Evolutionary conservation across 108 stramenopile species (phyloP).

Genomic region (Licmophora abbreviata): DNA sequence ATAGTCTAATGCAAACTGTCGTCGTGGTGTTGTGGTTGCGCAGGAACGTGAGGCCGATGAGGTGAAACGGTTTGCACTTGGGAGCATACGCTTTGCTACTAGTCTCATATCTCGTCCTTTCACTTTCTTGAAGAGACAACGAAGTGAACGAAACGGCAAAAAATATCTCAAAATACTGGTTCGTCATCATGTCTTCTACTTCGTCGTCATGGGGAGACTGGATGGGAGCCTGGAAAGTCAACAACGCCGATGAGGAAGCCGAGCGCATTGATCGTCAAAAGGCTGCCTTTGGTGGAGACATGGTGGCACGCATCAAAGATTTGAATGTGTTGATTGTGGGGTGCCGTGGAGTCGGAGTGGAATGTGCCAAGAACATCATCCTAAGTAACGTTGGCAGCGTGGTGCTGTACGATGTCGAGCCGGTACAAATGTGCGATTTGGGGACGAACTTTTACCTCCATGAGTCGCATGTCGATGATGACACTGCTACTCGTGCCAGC

Average conservation of each 20-base stretch:
- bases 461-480: slow-evolving; percentile 18
- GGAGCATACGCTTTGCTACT: too few species aligned
- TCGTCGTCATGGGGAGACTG: slow-evolving; percentile 27
- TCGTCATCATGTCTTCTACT: neutral
- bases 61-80: too few species aligned
- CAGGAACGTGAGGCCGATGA: too few species aligned
- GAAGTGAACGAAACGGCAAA: neutral
- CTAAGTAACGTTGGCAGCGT: slow-evolving; percentile 42
- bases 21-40: too few species aligned
- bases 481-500: slow-evolving; percentile 16
- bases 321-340: slow-evolving; percentile 67
- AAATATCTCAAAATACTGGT: neutral
- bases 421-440: neutral
- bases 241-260: slow-evolving; percentile 30
- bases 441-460: slow-evolving; percentile 33
- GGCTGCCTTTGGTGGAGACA: slow-evolving; percentile 41
- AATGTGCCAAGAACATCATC: slow-evolving; percentile 60
- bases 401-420: slow-evolving; percentile 15
- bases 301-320: slow-evolving; percentile 39
- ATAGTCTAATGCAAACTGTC: too few species aligned
- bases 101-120: too few species aligned
- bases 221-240: slow-evolving; percentile 37
- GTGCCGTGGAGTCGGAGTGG: slow-evolving; percentile 56
- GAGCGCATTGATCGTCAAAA: slow-evolving; percentile 49
- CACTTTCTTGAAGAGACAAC: too few species aligned